Evolutionary conservation across 441 rosid genomes (phyloP), one percentile per base, ranked within the genome.

Genomic region (Adansonia gregorii): DNA sequence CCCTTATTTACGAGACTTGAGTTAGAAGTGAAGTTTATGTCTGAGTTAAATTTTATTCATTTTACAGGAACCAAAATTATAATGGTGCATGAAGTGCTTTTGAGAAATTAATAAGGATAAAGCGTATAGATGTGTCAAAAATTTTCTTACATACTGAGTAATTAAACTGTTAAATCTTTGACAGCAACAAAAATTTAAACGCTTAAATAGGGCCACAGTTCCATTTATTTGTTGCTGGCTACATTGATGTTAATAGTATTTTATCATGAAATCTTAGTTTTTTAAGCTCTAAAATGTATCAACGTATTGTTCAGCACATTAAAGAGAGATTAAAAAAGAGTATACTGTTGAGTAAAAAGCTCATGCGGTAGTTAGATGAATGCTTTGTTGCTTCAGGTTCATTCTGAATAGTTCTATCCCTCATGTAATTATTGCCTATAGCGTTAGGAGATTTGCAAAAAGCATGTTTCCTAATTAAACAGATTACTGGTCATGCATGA

Each of bases 1-100:
- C 67, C 80, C 73, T 58, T 80, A 73, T 84, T 78, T 84, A 65
- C 54, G 20, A 43, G 39, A 45, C 45, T 24, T 73, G 35, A 35
- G 68, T 61, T 72, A 41, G 61, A 35, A 24, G 65, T 59, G 14
- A 80, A 78, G 59, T 67, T 76, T 61, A 74, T 78, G 77, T 69
- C 56, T 58, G 39, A 82, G 68, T 74, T 78, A 67, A 67, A 12
- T 73, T 81, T 43, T 45, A 22, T 58, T 61, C 8, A 27, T 73
- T 75, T 56, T 49, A 74, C 46, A 6, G 19, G 64, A 60, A 65
- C 75, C 12, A 78, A 46, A 58, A 45, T 27, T 58, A 54, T 76
- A 39, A 55, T 49, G 64, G 17, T 63, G 43, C 31, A 71, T 74
- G 63, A 52, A 67, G 35, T 69, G 59, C 55, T 69, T 27, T 51